Conservation (phyloP, 306 rosid genomes). For the Quillaja saponaria region DNA sequence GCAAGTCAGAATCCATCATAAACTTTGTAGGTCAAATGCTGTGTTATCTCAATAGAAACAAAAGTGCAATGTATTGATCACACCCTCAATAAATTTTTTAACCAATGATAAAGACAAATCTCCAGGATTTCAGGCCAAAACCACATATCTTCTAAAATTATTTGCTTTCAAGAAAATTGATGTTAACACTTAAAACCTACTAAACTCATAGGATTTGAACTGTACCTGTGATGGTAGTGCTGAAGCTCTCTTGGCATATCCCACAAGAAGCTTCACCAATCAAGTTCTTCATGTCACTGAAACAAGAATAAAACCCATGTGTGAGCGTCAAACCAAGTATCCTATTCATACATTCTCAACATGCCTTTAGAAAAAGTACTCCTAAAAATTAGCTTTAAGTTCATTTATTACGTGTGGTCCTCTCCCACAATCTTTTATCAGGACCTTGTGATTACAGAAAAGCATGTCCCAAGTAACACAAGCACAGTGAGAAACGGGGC, state of each 20-base stretch:
- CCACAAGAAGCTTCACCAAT: conserved; percentile 84
- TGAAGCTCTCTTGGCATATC: conserved; percentile 83
- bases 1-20: too few species aligned
- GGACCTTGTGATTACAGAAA: neutral
- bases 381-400: neutral
- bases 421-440: neutral
- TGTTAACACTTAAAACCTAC: neutral
- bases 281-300: conserved; percentile 83
- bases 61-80: too few species aligned
- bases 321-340: neutral
- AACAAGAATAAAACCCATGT: conserved; percentile 30
- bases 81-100: too few species aligned
- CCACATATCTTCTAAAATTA: neutral
- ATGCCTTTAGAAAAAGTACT: neutral
- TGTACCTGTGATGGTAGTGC: conserved; percentile 72
- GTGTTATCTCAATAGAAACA: too few species aligned
- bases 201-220: neutral
- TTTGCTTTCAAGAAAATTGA: conserved; percentile 9
- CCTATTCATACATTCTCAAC: too few species aligned
- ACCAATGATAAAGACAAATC: too few species aligned
- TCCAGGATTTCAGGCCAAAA: too few species aligned
- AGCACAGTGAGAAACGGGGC: neutral
- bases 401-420: neutral
- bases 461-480: neutral
- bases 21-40: too few species aligned